These are phyloP conservation scores for Encephalitozoon cuniculi DNA, from an alignment of 371 early-diverging fungal genomes.

Conservation along the genomic window DNA sequence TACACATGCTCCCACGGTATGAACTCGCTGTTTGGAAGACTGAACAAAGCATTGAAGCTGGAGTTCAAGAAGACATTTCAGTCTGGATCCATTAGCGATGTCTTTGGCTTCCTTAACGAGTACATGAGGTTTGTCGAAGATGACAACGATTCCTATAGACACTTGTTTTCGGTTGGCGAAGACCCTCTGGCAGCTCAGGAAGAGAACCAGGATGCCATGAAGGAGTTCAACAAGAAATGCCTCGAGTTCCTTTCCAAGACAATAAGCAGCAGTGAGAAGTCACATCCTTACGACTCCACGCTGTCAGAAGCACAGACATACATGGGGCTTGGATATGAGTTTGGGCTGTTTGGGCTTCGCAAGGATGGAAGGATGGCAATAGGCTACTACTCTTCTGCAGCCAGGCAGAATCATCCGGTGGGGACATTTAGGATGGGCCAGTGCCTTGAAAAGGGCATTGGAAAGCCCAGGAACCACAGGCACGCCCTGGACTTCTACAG, in stretches of 20 bases:
- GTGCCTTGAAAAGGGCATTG: constrained; percentile 56
- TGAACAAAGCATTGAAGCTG: background rate
- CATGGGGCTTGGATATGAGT: constrained; percentile 45
- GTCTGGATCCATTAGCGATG: background rate
- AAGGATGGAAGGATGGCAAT: constrained; percentile 45
- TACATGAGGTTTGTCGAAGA: constrained; percentile 36
- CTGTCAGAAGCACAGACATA: constrained; percentile 26
- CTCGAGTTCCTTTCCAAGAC: constrained; percentile 15
- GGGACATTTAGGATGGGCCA: constrained; percentile 56
- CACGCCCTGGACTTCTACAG: constrained; percentile 59
- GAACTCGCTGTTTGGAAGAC: constrained; percentile 12
- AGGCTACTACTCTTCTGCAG: constrained; percentile 52
- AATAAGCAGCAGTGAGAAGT: background rate
- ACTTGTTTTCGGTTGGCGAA: background rate
- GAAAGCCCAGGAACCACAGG: constrained; percentile 14
- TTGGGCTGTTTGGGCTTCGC: constrained; percentile 28
- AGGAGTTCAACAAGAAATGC: constrained; percentile 33
- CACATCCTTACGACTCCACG: background rate
- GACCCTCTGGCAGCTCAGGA: constrained; percentile 4
- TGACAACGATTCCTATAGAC: constrained; percentile 5
- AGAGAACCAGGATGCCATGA: background rate
- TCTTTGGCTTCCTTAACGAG: constrained; percentile 39
- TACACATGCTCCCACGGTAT: background rate
- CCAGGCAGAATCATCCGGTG: constrained; percentile 51
- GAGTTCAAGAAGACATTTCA: background rate